A percentile compares a stretch with the other conserved stretches of the same genome.
Evolutionary conservation across 441 rosid species (phyloP).

Genomic region (Dalechampia spathulata): DNA sequence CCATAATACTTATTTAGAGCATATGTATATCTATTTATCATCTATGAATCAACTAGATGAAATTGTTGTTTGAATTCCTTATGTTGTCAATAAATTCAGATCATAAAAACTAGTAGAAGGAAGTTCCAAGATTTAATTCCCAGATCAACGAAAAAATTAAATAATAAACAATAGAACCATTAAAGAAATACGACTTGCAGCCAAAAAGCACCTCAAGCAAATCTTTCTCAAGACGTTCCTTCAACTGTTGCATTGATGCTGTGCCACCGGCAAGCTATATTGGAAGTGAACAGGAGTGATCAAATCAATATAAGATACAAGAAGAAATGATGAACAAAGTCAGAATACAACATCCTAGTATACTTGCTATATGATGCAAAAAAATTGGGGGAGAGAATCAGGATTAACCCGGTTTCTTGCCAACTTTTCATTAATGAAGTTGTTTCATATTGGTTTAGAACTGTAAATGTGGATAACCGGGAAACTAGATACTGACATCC

Average conservation of each 20-base stretch:
- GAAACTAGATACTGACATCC: background rate
- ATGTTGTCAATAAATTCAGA: background rate
- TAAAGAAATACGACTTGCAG: background rate
- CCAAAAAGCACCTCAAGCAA: constrained; percentile 67
- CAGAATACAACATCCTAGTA: background rate
- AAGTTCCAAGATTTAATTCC: background rate
- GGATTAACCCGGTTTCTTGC: background rate
- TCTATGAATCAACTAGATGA: no score
- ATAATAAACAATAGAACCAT: background rate
- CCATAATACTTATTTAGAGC: no score
- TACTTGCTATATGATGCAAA: background rate
- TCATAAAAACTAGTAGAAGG: background rate
- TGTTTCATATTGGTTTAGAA: background rate
- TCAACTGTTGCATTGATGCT: constrained; percentile 98
- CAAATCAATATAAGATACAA: background rate
- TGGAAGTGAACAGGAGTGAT: constrained; percentile 11
- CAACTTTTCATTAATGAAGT: background rate
- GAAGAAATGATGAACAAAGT: background rate
- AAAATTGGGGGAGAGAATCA: background rate
- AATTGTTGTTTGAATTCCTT: no score
- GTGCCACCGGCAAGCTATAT: constrained; percentile 98
- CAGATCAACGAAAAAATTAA: background rate
- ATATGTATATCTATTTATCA: no score
- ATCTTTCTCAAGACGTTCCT: constrained; percentile 99
- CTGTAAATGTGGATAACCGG: background rate